phyloP scores from a whole-genome alignment of 805 yeast genomes.

The Starmerella khaoyaiensis region DNA sequence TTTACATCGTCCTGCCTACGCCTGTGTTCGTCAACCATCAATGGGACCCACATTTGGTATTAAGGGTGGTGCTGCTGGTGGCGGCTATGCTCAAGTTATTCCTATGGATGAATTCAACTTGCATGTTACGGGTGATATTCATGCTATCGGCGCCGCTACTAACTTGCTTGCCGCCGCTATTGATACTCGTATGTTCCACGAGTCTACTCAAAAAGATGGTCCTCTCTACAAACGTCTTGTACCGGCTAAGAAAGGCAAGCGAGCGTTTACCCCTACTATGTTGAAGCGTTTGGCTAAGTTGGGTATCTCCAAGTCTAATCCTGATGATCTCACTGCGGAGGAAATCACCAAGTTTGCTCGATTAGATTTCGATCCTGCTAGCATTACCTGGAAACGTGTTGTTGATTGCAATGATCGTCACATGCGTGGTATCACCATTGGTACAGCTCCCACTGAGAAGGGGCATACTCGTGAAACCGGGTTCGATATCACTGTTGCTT shows the following conservation, averaged over 20 bases:
- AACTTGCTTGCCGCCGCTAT: constrained; percentile 92
- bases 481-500: constrained; percentile 91
- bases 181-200: constrained; percentile 95
- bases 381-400: constrained; percentile 85
- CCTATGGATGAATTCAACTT: constrained; percentile 98
- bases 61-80: constrained; percentile 99
- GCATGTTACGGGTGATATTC: constrained; percentile 96
- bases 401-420: constrained; percentile 90
- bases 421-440: constrained; percentile 77
- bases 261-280: constrained; percentile 72
- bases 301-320: constrained; percentile 64
- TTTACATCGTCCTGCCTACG: constrained; percentile 67
- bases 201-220: constrained; percentile 72
- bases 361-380: constrained; percentile 75
- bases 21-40: constrained; percentile 93
- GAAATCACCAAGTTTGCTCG: constrained; percentile 66
- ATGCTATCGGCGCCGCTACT: constrained; percentile 88
- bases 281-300: constrained; percentile 59
- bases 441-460: constrained; percentile 87
- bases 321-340: constrained; percentile 60
- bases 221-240: constrained; percentile 67
- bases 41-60: constrained; percentile 99
- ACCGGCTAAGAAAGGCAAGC: constrained; percentile 68
- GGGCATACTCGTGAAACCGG: constrained; percentile 78
- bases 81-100: constrained; percentile 94